Base-by-base conservation (phyloP, 208 protist species). In the Acanthamoeba triangularis region DNA sequence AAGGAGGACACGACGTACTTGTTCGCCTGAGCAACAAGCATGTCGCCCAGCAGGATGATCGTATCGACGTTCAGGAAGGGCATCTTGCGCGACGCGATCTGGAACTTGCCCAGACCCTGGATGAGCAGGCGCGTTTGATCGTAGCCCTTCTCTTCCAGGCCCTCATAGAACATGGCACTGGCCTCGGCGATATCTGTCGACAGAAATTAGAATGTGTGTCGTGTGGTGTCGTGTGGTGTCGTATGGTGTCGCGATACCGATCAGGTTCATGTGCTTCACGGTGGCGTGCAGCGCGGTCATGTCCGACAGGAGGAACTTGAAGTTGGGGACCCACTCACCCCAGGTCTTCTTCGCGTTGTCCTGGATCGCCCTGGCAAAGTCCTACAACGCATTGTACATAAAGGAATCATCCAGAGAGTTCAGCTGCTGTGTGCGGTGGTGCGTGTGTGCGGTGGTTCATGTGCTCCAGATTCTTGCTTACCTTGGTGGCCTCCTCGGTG, bases 121-220 rank as follows among this genome's bases (percentile, higher is more conserved):
- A 78, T 41, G 16, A 78, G 69, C 25, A 78, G 37, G n/a, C 69
- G 69, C 28, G 69, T 37, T 35, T 90, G 80, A 23, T 90, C 80
- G 25, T 41, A 65, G 44, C 80, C 80, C 54, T 90, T 90, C 54
- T 90, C 80, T 37, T 49, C 35, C 18, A 90, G 80, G 2, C 35
- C 80, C 8, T 59, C 1, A n/a, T 65, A 90, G 54, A 90, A 90
- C 80, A 90, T 90, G 44, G 80, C 80, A 30, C 54, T 61, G 25
- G 80, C 80, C 80, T 90, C 80, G 28, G 80, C 80, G 37, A 90
- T 90, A 59, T 90, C 80, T 90, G 80, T 28, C 28, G n/a, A n/a
- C n/a, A n/a, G n/a, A n/a, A n/a, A n/a, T n/a, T n/a, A n/a, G n/a
- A n/a, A n/a, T n/a, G n/a, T n/a, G n/a, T n/a, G n/a, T 67, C 7